Evolutionary conservation across 768 basidiomycete genomes (phyloP), one percentile per base, ranked within the genome.

Genomic region (Tylopilus cervinicoccineus): DNA sequence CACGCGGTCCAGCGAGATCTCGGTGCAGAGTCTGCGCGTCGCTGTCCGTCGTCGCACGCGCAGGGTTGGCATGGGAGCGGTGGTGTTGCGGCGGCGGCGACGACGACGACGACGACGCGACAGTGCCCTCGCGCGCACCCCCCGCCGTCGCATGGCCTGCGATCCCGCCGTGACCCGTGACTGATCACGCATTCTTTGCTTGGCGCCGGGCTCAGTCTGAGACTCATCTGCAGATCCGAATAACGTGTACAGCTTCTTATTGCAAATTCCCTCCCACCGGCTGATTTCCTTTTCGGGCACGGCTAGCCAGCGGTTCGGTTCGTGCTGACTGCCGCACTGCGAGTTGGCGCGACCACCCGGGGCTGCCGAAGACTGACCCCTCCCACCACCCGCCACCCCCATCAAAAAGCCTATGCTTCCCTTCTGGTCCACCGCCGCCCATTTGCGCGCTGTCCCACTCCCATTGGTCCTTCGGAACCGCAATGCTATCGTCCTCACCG

Each of bases 161-260:
- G n/a, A 17, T 7, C 9, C n/a, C 63, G n/a, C 10, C 34, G 37
- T 47, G n/a, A 47, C 45, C 10, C n/a, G 52, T 56, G 49, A 62
- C 50, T 23, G 2, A 22, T 50, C 37, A 51, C 48, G 24, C 48
- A 36, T 50, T 37, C 47, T 46, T 43, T 53, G 58, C 51, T 55
- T 31, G 47, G 51, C 43, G 14, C 49, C 55, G 42, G 43, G 23
- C 43, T 28, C 38, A n/a, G n/a, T n/a, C n/a, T n/a, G 26, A 42
- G 31, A 34, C n/a, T n/a, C 45, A 65, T 67, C 60, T 65, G 65
- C 58, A 66, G 64, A 66, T 66, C 64, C 56, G 63, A 53, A 55
- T 59, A 65, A 64, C 60, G 52, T 62, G 57, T 61, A 33, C 52
- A 31, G 48, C 63, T 66, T 66, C 65, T 43, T 39, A 67, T 69